phyloP scores from a whole-genome alignment of 805 yeast species.

The Isabelozyma heimii region DNA sequence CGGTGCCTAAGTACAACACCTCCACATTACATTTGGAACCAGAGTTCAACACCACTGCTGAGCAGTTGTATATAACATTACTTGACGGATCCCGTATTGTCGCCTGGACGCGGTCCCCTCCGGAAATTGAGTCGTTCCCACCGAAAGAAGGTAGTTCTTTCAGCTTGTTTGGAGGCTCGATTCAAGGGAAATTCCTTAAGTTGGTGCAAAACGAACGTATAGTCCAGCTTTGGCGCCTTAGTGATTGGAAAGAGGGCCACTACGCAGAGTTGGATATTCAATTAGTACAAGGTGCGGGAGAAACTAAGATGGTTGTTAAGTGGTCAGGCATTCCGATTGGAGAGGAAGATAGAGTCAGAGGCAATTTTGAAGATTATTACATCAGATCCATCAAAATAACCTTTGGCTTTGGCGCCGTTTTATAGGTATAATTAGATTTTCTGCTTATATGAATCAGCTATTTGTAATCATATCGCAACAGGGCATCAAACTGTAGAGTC shows the following conservation, averaged over 20 bases:
- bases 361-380: slow-evolving; percentile 86
- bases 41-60: slow-evolving; percentile 82
- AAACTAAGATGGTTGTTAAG: slow-evolving; percentile 73
- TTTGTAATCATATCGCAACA: too few species aligned
- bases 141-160: slow-evolving; percentile 60
- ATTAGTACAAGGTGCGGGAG: slow-evolving; percentile 77
- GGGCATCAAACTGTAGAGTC: too few species aligned
- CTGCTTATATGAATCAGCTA: too few species aligned
- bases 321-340: slow-evolving; percentile 94
- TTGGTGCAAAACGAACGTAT: slow-evolving; percentile 59
- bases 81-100: slow-evolving; percentile 73
- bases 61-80: slow-evolving; percentile 76
- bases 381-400: slow-evolving; percentile 85
- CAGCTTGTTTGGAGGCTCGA: slow-evolving; percentile 83
- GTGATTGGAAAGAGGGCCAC: slow-evolving; percentile 86
- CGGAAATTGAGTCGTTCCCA: slow-evolving; percentile 46
- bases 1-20: slow-evolving; percentile 71
- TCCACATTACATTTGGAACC: slow-evolving; percentile 76
- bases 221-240: slow-evolving; percentile 80
- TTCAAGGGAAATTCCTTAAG: slow-evolving; percentile 65
- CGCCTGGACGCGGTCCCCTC: slow-evolving; percentile 88
- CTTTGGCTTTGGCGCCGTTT: slow-evolving; percentile 94
- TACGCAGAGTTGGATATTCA: slow-evolving; percentile 64
- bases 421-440: slow-evolving; percentile 30
- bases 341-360: slow-evolving; percentile 83